Base-by-base conservation (phyloP, 768 basidiomycete species). In the Hericium coralloides region DNA sequence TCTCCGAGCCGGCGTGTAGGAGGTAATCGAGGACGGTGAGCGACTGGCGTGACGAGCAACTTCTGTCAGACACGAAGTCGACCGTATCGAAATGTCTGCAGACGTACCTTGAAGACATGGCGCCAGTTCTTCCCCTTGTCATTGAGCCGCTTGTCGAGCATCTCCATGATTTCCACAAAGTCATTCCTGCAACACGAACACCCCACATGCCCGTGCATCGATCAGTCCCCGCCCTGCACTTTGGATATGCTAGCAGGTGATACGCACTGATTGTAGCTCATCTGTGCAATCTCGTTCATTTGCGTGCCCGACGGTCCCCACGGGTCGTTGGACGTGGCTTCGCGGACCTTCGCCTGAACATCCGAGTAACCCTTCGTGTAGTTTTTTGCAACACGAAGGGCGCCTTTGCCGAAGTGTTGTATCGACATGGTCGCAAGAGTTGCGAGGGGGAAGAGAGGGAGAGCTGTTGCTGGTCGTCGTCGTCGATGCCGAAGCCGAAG, bases 41-140 rank as follows among this genome's bases (percentile, higher is more conserved):
- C 47, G 91, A 90, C 86, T 92, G 59, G 4, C 7, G 5, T 55
- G 49, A 23, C 55, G 38, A n/a, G 9, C 12, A 20, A 45, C 37
- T 26, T 45, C 20, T 26, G 37, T 43, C 38, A 39, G 15, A 23
- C 9, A 45, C 18, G 20, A 53, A 36, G 23, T 31, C 41, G 55
- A 4, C 31, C 31, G n/a, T 31, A 38, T 41, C 1, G 36, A 41
- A 17, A 37, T 25, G n/a, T 37, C 12, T 15, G 12, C 2, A 10
- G 45, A 20, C 59, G 78, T 56, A 86, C 92, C 80, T 98, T 98
- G 82, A 97, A 98, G 57, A 98, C 95, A 76, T 99, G 97, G 53
- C 95, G 82, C 97, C 97, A 99, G 66, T 98, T 98, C 83, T 98
- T 98, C 38, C 97, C 97, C 78, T 97, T 98, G 76, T 99, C 97